phyloP scores from a whole-genome alignment of 2,329 filamentous ascomycete genomes.

The Ophiostoma australiae region DNA sequence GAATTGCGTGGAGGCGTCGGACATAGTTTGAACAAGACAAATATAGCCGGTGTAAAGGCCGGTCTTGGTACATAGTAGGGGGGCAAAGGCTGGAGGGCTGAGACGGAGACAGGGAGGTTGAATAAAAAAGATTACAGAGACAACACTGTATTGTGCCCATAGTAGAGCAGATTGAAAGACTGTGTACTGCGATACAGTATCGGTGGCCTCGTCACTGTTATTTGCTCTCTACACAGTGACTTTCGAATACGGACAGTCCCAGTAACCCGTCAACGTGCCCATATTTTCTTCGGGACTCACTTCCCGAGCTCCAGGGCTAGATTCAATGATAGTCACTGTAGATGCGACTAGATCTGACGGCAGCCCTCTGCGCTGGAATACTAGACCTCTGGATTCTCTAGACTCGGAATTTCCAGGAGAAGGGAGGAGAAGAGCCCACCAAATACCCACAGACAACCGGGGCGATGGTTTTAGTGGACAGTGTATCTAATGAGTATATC shows the following conservation, averaged over 20 bases:
- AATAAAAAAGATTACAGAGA: neutral
- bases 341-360: neutral
- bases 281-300: neutral
- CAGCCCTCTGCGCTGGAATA: too few species aligned
- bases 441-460: neutral
- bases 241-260: neutral
- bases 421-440: neutral
- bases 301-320: neutral
- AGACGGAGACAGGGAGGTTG: neutral
- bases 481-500: neutral
- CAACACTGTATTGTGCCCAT: too few species aligned
- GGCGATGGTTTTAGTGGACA: neutral
- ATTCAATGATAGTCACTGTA: neutral
- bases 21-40: neutral
- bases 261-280: neutral
- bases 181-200: too few species aligned
- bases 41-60: conserved; percentile 10
- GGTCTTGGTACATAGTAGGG: neutral
- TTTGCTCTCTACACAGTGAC: too few species aligned
- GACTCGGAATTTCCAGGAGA: conserved; percentile 8
- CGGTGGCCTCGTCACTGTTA: too few species aligned
- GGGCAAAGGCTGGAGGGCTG: neutral
- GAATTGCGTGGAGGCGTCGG: neutral
- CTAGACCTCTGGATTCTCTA: neutral
- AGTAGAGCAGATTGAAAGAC: too few species aligned